Evolutionary conservation across 768 basidiomycete species (phyloP), one percentile per base, ranked within the genome.

Genomic region (Tephrocybe sp.): DNA sequence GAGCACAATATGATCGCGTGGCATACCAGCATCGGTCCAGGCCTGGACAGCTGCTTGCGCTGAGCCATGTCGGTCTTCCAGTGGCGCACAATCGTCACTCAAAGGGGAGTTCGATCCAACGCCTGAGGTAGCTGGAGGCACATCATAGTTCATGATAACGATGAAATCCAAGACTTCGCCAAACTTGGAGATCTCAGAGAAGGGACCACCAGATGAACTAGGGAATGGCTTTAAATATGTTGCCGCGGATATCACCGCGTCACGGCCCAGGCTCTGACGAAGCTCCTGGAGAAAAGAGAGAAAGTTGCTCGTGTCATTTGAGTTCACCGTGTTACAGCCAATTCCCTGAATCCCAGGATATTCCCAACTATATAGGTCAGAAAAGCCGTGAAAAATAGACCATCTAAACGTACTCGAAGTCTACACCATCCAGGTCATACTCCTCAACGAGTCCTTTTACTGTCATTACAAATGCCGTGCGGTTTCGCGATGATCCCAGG

Each of bases 91-190:
- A 0, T 79, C 74, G 68, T 96, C 86, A 53, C 85, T 73, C 32
- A 97, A 74, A 4, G 95, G 93, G 2, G 94, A 85, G 66, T 91
- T 92, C 12, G 95, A 83, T 1, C 93, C 93, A 43, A 80, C 75
- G 56, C 84, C 66, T 55, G 72, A 65, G 50, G 76, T 78, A 20
- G 75, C 71, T 15, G 84, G 81, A 59, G 71, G 76, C 47, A 87
- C 66, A 58, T 88, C 86, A 67, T 88, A 88, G 65, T 82, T 84
- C 86, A 88, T 88, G 45, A 82, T 68, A 14, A 70, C 76, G 52
- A 95, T 83, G 72, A 83, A 88, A 64, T 96, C 90, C 38, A 96
- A 76, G 14, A 81, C 77, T 12, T 73, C 50, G 3, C 85, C 84
- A 60, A 90, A 94, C 0, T 58, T 77, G 1, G 82, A 78, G 25